These are phyloP conservation scores for Tolypocladium nubicola DNA, from an alignment of 2,329 filamentous ascomycete genomes.

Conservation along the genomic window DNA sequence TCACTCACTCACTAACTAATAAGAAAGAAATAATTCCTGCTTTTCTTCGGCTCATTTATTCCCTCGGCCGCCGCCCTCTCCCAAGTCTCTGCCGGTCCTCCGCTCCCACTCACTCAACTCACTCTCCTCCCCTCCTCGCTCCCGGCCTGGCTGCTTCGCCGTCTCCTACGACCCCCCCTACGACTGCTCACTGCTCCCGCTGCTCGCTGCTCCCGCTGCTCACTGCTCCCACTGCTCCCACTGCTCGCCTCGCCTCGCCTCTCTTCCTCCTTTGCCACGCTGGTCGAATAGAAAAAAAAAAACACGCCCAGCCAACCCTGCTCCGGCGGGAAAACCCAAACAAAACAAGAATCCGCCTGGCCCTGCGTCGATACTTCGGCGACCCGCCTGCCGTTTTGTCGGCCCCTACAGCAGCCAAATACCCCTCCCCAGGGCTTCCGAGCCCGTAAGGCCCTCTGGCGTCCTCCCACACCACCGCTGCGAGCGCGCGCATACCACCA, in stretches of 20 bases:
- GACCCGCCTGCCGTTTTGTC: not conserved
- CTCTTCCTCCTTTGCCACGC: not conserved
- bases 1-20: not conserved
- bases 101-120: not conserved
- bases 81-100: not conserved
- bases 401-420: not conserved
- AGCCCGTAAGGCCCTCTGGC: not conserved
- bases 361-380: not conserved
- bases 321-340: not conserved
- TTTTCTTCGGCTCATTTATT: conserved; percentile 2
- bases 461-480: not conserved
- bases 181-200: too few relatives aligned
- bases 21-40: not conserved
- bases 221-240: not conserved
- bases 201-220: not conserved
- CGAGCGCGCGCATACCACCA: not conserved
- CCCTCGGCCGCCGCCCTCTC: not conserved
- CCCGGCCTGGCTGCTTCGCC: not conserved
- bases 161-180: not conserved
- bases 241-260: not conserved
- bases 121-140: not conserved
- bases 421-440: not conserved
- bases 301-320: not conserved
- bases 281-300: not conserved
- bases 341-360: not conserved